Evolutionary conservation across 2,329 filamentous ascomycete species (phyloP), one percentile per base, ranked within the genome.

Genomic region (Fusarium proliferatum): DNA sequence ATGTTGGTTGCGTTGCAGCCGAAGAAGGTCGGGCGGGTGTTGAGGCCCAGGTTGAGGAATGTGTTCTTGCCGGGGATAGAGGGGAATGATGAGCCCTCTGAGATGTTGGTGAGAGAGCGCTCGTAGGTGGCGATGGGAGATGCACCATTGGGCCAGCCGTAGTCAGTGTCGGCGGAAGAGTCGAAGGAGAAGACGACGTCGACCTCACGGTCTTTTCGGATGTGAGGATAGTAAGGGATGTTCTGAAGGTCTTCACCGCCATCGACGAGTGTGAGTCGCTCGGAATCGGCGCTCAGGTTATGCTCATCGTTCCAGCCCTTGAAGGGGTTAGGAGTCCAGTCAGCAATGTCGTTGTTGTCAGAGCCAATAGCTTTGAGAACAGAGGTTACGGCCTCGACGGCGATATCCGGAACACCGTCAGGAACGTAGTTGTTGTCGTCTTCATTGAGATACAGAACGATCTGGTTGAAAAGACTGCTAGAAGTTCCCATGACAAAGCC

Each of bases 401-500:
- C 80, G 36, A 80, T 80, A n/a, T 80, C 76, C 34, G 82, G 81
- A 60, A 88, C 75, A 84, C 77, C 79, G 70, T 91, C 89, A 8
- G 87, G 88, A 7, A 81, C 76, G 77, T 88, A 90, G 26, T 71
- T 85, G 76, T 72, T 79, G 26, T 79, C 84, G 46, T 75, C 84
- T 65, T 85, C 79, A 78, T 85, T 33, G 90, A 96, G 42, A 90
- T 97, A 86, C 87, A 97, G 86, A 62, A 91, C 85, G 76, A 77
- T 86, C 86, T 79, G 85, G 83, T 97, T 97, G 86, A 97, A 97
- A 8, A 97, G 86, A 13, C 92, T 91, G 21, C 92, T 94, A 16
- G 92, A 94, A 1, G 94, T 96, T 66, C 94, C 94, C 89, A 96
- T 94, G 38, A 96, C 85, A 77, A 90, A 97, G 4, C 93, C 93